phyloP scores from a whole-genome alignment of 345 rosid genomes.

The Nasturtium officinale region DNA sequence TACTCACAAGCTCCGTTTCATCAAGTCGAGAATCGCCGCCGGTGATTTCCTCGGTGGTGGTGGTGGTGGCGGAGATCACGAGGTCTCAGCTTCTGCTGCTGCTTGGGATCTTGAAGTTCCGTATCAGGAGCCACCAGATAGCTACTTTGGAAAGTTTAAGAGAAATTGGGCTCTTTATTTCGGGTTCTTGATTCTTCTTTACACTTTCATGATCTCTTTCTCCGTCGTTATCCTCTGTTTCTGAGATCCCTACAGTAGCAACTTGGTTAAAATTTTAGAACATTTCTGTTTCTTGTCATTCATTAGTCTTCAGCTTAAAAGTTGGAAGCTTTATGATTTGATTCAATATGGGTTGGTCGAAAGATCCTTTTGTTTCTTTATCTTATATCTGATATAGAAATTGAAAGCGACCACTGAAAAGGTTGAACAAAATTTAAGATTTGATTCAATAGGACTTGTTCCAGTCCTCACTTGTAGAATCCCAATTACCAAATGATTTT shows the following conservation, averaged over 20 bases:
- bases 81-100: conserved; percentile 42
- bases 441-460: neutral
- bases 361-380: neutral
- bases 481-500: neutral
- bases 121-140: conserved; percentile 95
- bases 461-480: neutral
- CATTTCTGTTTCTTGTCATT: conserved; percentile 14
- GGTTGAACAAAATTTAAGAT: neutral
- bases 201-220: conserved; percentile 75
- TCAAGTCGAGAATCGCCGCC: conserved; percentile 57
- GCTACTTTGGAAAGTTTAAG: conserved; percentile 90
- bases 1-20: conserved; percentile 82
- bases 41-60: conserved; percentile 49
- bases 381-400: neutral
- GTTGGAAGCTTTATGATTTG: conserved; percentile 12
- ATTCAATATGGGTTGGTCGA: conserved; percentile 11
- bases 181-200: conserved; percentile 84
- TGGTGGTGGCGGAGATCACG: conserved; percentile 40
- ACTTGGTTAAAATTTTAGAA: conserved; percentile 1
- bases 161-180: conserved; percentile 96
- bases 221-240: conserved; percentile 86
- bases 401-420: neutral
- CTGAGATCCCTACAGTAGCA: conserved; percentile 36
- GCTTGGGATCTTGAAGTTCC: conserved; percentile 82
- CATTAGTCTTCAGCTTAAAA: conserved; percentile 19